phyloP scores from a whole-genome alignment of 768 basidiomycete species.

The Boletus bicolor region DNA sequence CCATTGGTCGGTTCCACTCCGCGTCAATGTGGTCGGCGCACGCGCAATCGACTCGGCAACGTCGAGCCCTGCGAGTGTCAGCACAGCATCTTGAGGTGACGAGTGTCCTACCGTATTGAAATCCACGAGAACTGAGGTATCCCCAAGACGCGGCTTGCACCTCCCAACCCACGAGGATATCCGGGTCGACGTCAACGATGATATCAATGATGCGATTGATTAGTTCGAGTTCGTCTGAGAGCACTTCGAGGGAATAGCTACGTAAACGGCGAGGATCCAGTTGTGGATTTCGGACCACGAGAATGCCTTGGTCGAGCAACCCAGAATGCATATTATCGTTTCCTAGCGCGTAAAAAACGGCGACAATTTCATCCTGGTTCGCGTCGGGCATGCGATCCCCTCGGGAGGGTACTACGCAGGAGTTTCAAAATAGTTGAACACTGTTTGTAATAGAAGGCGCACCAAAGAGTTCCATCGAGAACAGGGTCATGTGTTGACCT shows the following conservation, averaged over 20 bases:
- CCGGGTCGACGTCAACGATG: constrained; percentile 79
- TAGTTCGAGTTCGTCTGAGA: constrained; percentile 73
- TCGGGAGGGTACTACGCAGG: constrained; percentile 52
- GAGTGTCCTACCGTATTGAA: constrained; percentile 46
- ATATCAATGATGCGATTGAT: constrained; percentile 75
- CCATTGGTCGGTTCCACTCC: constrained; percentile 59
- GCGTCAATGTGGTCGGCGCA: constrained; percentile 48
- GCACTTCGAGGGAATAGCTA: constrained; percentile 46
- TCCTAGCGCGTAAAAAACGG: constrained; percentile 71
- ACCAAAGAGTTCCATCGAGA: constrained; percentile 89
- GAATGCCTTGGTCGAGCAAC: constrained; percentile 42
- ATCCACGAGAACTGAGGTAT: constrained; percentile 70
- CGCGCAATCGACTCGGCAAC: constrained; percentile 72
- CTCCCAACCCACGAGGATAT: constrained; percentile 92
- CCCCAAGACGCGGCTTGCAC: constrained; percentile 89
- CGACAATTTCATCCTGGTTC: constrained; percentile 51
- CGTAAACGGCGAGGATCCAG: constrained; percentile 43
- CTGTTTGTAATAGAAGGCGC: constrained; percentile 21
- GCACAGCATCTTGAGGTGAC: not conserved
- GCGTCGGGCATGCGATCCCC: constrained; percentile 62
- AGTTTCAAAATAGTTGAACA: not conserved
- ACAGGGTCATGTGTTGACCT: constrained; percentile 69
- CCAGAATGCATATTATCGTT: constrained; percentile 36
- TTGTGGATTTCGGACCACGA: constrained; percentile 47
- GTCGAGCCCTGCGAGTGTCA: constrained; percentile 56